phyloP scores from a whole-genome alignment of 116 monocot species.

The Dioscorea cayenensis region DNA sequence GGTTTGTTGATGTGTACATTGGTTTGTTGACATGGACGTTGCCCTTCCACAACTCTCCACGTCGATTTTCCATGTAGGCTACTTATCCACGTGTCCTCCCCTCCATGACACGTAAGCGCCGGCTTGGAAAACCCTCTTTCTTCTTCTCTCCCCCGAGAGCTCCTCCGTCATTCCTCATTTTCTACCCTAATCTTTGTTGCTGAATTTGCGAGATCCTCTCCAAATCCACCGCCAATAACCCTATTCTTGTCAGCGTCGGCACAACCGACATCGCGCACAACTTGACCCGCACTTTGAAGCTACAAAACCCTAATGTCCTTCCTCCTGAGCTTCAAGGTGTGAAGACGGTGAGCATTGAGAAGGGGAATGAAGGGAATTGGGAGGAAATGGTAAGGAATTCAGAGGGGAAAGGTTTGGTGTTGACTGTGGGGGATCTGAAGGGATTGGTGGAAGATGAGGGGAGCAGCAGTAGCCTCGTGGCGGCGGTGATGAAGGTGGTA shows the following conservation, averaged over 20 bases:
- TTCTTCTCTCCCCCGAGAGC: too few species aligned
- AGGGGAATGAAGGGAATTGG: constrained; percentile 22
- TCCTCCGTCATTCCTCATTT: too few species aligned
- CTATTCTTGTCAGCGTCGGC: constrained; percentile 79
- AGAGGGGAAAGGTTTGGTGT: constrained; percentile 23
- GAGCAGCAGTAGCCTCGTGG: constrained; percentile 19
- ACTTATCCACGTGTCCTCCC: too few species aligned
- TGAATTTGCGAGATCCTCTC: constrained; percentile 62
- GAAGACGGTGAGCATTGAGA: constrained; percentile 34
- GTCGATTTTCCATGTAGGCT: too few species aligned
- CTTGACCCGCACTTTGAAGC: constrained; percentile 28
- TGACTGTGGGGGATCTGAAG: constrained; percentile 83
- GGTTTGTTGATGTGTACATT: too few species aligned
- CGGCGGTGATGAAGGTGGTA: constrained; percentile 54
- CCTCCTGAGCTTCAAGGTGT: constrained; percentile 47
- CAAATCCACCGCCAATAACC: constrained; percentile 28
- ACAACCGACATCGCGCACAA: constrained; percentile 46
- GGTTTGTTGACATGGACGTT: too few species aligned
- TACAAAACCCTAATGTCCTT: constrained; percentile 25
- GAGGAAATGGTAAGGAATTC: constrained; percentile 22
- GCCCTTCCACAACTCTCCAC: too few species aligned
- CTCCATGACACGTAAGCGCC: too few species aligned
- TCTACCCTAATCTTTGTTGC: too few species aligned
- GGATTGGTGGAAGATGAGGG: constrained; percentile 35
- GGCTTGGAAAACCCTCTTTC: too few species aligned